These are phyloP conservation scores for Claviceps fusiformis DNA, from an alignment of 2,329 filamentous ascomycete genomes.

Conservation along the genomic window DNA sequence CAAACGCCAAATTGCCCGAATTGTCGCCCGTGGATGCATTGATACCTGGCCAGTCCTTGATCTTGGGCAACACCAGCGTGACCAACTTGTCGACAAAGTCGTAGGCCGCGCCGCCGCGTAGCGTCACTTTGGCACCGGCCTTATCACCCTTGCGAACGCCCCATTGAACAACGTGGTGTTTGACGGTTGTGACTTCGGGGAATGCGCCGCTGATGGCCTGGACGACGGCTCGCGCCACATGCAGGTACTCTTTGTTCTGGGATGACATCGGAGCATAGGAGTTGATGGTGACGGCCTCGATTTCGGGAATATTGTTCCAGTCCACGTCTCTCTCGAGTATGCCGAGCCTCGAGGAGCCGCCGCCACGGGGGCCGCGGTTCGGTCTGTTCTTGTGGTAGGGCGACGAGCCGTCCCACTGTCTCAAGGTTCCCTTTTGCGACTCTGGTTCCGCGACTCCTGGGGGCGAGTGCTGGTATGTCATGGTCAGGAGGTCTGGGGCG, in stretches of 20 bases:
- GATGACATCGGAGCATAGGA: conserved; percentile 56
- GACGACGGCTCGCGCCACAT: conserved; percentile 70
- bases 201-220: conserved; percentile 75
- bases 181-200: conserved; percentile 55
- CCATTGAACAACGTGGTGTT: conserved; percentile 61
- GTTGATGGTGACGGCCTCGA: conserved; percentile 71
- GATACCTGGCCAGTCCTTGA: conserved; percentile 86
- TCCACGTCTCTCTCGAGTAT: conserved; percentile 60
- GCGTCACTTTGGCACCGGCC: conserved; percentile 61
- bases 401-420: conserved; percentile 77
- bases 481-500: conserved; percentile 73
- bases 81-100: conserved; percentile 86
- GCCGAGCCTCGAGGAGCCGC: conserved; percentile 47
- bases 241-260: conserved; percentile 59
- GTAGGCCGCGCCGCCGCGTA: conserved; percentile 69
- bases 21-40: conserved; percentile 59
- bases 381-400: conserved; percentile 91
- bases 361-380: conserved; percentile 70
- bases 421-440: conserved; percentile 48
- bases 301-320: conserved; percentile 73
- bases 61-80: conserved; percentile 80
- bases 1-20: conserved; percentile 76
- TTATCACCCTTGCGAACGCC: conserved; percentile 57
- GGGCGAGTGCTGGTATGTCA: conserved; percentile 75
- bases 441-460: conserved; percentile 52